Evolutionary conservation across 2,329 filamentous ascomycete genomes (phyloP).

Genomic region (Orbilia javanica): DNA sequence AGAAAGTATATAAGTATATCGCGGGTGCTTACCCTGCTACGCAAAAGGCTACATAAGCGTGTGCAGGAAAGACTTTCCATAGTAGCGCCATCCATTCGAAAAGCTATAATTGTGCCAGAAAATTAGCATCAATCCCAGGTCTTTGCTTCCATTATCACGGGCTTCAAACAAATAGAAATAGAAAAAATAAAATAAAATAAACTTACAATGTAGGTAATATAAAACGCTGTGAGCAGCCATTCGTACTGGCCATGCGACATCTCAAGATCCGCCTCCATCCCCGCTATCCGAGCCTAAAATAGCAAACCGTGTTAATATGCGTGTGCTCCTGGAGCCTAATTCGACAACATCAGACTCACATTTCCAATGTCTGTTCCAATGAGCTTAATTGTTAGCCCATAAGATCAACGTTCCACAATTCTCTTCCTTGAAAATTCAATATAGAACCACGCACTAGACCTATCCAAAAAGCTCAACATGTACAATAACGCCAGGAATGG

Average conservation of each 20-base stretch:
- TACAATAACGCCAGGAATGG: slow-evolving; percentile 85
- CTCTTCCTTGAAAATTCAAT: not conserved
- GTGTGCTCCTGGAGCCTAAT: slow-evolving; percentile 12
- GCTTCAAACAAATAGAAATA: no score
- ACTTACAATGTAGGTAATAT: slow-evolving; percentile 72
- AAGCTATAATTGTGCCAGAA: slow-evolving; percentile 44
- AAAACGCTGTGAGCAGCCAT: slow-evolving; percentile 74
- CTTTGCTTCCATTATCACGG: no score
- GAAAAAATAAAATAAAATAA: no score
- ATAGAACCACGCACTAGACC: slow-evolving; percentile 75
- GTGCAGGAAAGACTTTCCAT: slow-evolving; percentile 73
- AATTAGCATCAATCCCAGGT: slow-evolving; percentile 15
- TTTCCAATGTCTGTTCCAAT: slow-evolving; percentile 61
- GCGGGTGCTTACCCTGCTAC: slow-evolving; percentile 60
- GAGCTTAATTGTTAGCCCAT: slow-evolving; percentile 19
- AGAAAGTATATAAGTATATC: not conserved
- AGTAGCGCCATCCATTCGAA: slow-evolving; percentile 77
- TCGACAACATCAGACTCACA: slow-evolving; percentile 56
- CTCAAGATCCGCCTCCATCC: slow-evolving; percentile 74
- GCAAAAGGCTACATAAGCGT: slow-evolving; percentile 69
- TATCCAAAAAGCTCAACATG: slow-evolving; percentile 85
- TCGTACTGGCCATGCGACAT: slow-evolving; percentile 70
- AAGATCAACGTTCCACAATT: not conserved
- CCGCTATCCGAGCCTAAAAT: slow-evolving; percentile 71
- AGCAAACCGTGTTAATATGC: not conserved